Conservation (phyloP, 768 basidiomycete species). For the Tricholoma terreum region DNA sequence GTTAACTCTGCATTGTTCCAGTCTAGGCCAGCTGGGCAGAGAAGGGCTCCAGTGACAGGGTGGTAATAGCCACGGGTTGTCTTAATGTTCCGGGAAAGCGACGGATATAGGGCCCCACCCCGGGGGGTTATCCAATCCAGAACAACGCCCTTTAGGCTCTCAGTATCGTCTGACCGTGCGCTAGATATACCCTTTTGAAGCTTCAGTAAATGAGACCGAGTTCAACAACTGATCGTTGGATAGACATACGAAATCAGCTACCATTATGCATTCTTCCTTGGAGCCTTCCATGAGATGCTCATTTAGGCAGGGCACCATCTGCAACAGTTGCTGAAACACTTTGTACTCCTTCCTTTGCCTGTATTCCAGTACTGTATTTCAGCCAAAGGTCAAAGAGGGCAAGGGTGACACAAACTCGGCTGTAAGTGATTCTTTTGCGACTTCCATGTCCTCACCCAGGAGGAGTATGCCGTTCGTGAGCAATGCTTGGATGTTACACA, state of each 20-base stretch:
- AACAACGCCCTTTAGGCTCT: conserved; percentile 15
- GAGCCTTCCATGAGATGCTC: background rate
- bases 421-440: background rate
- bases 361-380: background rate
- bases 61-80: conserved; percentile 9
- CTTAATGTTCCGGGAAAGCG: conserved; percentile 6
- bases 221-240: background rate
- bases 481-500: conserved; percentile 16
- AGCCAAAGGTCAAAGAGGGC: background rate
- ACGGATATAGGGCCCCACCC: conserved; percentile 10
- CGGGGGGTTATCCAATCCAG: conserved; percentile 23
- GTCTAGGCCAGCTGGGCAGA: conserved; percentile 14
- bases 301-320: background rate
- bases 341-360: background rate
- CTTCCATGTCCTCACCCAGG: background rate
- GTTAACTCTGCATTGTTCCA: conserved; percentile 12
- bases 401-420: background rate
- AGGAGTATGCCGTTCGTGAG: conserved; percentile 10
- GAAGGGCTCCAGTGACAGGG: conserved; percentile 8
- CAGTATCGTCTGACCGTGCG: conserved; percentile 17
- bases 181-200: conserved; percentile 20
- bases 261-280: background rate
- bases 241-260: background rate
- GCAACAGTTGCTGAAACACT: background rate
- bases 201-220: conserved; percentile 6